Evolutionary conservation across 768 basidiomycete species (phyloP), one percentile per base, ranked within the genome.

Genomic region (Naganishia vishniacii): DNA sequence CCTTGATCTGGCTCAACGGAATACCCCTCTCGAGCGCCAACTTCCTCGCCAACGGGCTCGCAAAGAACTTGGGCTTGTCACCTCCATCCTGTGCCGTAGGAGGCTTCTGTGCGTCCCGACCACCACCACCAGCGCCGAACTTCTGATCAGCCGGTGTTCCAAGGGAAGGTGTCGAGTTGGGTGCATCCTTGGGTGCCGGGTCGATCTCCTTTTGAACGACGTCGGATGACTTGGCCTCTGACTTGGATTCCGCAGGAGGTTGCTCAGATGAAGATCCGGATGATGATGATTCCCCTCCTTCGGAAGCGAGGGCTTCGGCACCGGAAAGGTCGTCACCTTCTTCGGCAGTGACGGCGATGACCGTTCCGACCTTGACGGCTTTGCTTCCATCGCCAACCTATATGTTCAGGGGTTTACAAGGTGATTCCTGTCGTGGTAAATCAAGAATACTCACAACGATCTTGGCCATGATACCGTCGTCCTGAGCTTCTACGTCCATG

Each of bases 401-500:
- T 29, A 65, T 16, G 16, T 29, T 5, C 49, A 23, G 7, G 31
- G 34, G 32, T 37, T 20, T 2, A 25, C 40, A 12, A 23, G n/a
- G 3, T 3, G 18, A 56, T 6, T 13, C 9, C 23, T 41, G 3
- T 3, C 20, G 23, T n/a, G n/a, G n/a, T 1, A 16, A 26, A 4
- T 12, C 3, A 31, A 9, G 13, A 20, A 3, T 5, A 80, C 89
- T 64, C 79, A 92, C 93, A 61, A 99, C 86, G 70, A 99, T 95
- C 84, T 98, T 98, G 58, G 89, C 93, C 65, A 99, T 81, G 68
- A 98, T 80, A 70, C 95, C 95, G 70, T 99, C 95, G 45, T 98
- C 95, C 80, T 93, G 93, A 9, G 95, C 91, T 80, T 99, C 95
- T 37, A 99, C 94, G 80, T 99, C 95, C 79, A 99, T 98, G 49